Evolutionary conservation across 1,284 basidiomycete species (phyloP), one percentile per base, ranked within the genome.

Genomic region (Cutaneotrichosporon arboriforme): DNA sequence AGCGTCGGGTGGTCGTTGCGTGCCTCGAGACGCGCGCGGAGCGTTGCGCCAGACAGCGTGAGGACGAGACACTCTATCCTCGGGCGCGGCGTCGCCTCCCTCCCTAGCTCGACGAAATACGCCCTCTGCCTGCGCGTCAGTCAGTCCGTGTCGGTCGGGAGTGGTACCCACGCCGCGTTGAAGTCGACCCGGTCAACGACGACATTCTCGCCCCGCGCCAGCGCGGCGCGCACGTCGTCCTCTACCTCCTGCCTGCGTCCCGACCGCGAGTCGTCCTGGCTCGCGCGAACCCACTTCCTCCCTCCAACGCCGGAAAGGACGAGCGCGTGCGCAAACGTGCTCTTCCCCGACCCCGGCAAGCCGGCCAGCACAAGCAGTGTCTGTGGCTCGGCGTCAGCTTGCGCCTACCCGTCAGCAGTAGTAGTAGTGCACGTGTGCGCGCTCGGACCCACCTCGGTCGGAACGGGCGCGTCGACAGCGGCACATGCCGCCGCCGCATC

Each of bases 181-280:
- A 76, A 76, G 17, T 64, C 64, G 0, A 73, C 68, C 17, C 74
- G 51, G 51, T 76, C 74, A 1, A 76, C 70, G 4, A 74, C 62
- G 13, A 74, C 74, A 45, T 73, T 74, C 20, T 55, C 49, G 15
- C 70, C 70, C 1, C 52, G 21, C 33, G n/a, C 20, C 22, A 76
- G 44, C 1, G 62, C 70, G 7, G 51, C 42, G 12, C 61, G 49
- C 2, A 70, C 68, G 8, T 59, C 31, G 5, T 54, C 62, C 53
- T 76, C 74, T 33, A 66, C 69, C 48, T 76, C 73, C 40, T 70
- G 67, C 31, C 73, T 52, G 23, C 65, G 54, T 18, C 62, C 49
- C 43, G 45, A 56, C 3, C 67, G 67, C 4, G 68, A 66, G 51
- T 76, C 73, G 53, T 76, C 74, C 57, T 76, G 74, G 21, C 69